Evolutionary conservation across 805 yeast genomes (phyloP).

Genomic region (Torulaspora franciscae): DNA sequence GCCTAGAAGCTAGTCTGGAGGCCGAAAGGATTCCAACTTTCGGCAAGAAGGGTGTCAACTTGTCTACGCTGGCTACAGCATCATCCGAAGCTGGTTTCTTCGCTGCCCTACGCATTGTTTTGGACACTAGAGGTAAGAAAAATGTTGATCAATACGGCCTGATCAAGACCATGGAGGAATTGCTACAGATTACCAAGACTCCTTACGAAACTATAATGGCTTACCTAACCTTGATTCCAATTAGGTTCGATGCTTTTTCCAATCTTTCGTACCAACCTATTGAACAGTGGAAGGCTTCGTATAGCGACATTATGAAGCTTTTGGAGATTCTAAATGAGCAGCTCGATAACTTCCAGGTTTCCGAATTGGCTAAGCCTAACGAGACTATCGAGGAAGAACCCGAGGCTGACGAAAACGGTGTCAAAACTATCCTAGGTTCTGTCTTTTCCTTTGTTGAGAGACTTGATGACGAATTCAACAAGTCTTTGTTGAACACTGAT

Average conservation of each 20-base stretch:
- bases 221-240: slow-evolving; percentile 75
- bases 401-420: slow-evolving; percentile 53
- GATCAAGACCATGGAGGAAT: slow-evolving; percentile 60
- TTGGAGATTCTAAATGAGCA: slow-evolving; percentile 66
- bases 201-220: slow-evolving; percentile 76
- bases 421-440: slow-evolving; percentile 75
- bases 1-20: slow-evolving; percentile 28
- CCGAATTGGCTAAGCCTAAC: slow-evolving; percentile 64
- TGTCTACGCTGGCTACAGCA: slow-evolving; percentile 32
- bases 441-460: slow-evolving; percentile 84
- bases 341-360: slow-evolving; percentile 53
- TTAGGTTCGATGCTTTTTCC: slow-evolving; percentile 76
- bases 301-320: slow-evolving; percentile 55
- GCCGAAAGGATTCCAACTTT: slow-evolving; percentile 35
- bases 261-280: slow-evolving; percentile 68
- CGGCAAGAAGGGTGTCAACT: slow-evolving; percentile 29
- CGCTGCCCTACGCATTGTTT: slow-evolving; percentile 62
- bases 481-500: slow-evolving; percentile 81
- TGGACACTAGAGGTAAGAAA: slow-evolving; percentile 93
- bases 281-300: slow-evolving; percentile 73
- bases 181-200: slow-evolving; percentile 45
- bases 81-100: slow-evolving; percentile 51
- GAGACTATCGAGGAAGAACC: slow-evolving; percentile 80
- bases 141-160: slow-evolving; percentile 82
- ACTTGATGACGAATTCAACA: slow-evolving; percentile 88